Percentiles rank a stretch among this genome's conserved stretches.
phyloP scores from a whole-genome alignment of 1,284 basidiomycete species.

The Taiwanofungus camphoratus region DNA sequence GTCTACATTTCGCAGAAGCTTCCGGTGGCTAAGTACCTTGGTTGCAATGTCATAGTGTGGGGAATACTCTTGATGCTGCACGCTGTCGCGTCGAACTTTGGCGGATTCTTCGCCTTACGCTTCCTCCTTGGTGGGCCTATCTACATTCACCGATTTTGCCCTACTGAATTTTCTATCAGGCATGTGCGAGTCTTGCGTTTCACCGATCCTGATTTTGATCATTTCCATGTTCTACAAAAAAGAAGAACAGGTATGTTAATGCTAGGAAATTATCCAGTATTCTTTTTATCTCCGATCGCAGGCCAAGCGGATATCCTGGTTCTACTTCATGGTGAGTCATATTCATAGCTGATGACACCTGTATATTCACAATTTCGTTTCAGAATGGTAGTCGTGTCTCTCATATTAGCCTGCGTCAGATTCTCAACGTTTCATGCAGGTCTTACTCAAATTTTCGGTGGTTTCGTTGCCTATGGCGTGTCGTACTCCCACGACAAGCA shows the following conservation, averaged over 20 bases:
- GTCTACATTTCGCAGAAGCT: conserved; percentile 60
- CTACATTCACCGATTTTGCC: too few relatives aligned
- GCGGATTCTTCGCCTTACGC: conserved; percentile 55
- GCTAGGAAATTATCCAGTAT: neutral
- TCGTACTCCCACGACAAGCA: conserved; percentile 46
- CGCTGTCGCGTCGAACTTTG: conserved; percentile 50
- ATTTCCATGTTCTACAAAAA: conserved; percentile 70
- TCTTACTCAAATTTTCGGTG: conserved; percentile 61
- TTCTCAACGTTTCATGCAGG: too few relatives aligned
- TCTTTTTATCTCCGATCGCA: conserved; percentile 17
- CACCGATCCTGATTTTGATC: conserved; percentile 57
- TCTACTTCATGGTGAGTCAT: conserved; percentile 66
- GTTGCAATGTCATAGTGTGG: conserved; percentile 58
- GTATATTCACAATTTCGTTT: neutral
- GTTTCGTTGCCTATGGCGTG: conserved; percentile 62
- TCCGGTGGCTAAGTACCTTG: conserved; percentile 57
- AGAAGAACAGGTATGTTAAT: conserved; percentile 46
- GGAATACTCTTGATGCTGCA: conserved; percentile 59
- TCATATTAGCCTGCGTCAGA: too few relatives aligned
- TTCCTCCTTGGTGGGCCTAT: conserved; percentile 59
- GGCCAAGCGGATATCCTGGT: conserved; percentile 57
- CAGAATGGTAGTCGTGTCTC: conserved; percentile 28
- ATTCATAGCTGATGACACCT: conserved; percentile 2
- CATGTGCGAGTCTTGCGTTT: conserved; percentile 62
- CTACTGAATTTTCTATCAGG: conserved; percentile 31